Conservation (phyloP, 2,329 filamentous ascomycete genomes). For the Penicillium frequentans region DNA sequence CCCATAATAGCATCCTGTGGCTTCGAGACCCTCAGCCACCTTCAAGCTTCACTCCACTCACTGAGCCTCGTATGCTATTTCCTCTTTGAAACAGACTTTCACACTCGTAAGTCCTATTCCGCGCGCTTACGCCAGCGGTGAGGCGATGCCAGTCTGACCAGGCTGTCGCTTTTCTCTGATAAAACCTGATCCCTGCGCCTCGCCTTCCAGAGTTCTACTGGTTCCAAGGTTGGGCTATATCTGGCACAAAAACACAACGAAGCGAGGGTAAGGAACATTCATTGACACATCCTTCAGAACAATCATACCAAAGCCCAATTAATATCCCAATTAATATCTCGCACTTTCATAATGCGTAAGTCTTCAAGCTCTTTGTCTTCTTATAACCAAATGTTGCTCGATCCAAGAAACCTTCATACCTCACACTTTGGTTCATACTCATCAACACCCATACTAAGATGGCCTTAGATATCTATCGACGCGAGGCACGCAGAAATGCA, state of each 20-base stretch:
- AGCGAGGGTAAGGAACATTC: not conserved
- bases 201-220: not conserved
- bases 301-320: not conserved
- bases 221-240: not conserved
- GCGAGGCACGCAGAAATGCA: conserved; percentile 38
- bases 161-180: not conserved
- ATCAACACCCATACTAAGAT: not conserved
- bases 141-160: not conserved
- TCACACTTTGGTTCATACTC: not conserved
- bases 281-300: not conserved
- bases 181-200: not conserved
- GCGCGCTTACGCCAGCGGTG: not conserved
- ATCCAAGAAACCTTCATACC: not conserved
- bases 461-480: conserved; percentile 40
- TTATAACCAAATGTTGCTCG: not conserved
- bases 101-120: not conserved
- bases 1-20: conserved; percentile 1
- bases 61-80: not conserved
- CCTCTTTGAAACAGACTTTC: not conserved
- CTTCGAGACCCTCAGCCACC: conserved; percentile 4
- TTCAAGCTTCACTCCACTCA: not conserved
- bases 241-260: not conserved
- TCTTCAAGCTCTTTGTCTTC: not conserved
- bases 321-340: not conserved
- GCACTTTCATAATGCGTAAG: conserved; percentile 4